Base-by-base conservation (phyloP, 1,139 yeast species). In the Saccharomyces hybrid region DNA sequence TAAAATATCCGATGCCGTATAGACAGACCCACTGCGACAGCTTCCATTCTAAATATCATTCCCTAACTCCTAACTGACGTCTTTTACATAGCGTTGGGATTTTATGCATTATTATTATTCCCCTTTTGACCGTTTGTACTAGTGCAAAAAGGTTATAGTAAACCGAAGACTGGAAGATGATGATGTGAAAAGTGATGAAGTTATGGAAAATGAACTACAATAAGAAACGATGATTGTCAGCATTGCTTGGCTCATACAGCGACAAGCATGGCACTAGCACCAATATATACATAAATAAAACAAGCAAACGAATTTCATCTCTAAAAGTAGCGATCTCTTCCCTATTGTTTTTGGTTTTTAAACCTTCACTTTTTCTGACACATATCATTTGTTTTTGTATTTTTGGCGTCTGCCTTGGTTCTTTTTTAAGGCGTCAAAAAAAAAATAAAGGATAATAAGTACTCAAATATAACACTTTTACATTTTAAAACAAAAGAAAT, bases 11-110 rank as follows among this genome's bases (percentile, higher is more conserved):
- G 28, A 25, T 50, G 29, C 13, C 31, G 2, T 42, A 42, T 27
- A 42, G 46, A 3, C 20, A 44, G 5, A 6, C 25, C 3, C 31
- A 28, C 13, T 44, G 27, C 16, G 54, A 49, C 14, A 49, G 50
- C 3, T 23, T 28, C 11, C 28, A 27, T 16, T 46, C 52, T 11
- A 9, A 38, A 51, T 25, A 26, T 51, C 25, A 27, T 51, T 46
- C 16, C 34, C 5, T 8, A 26, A 4, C 25, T 47, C n/a, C 47
- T 46, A 2, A 14, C 20, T 6, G 47, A 46, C n/a, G 32, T 47
- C n/a, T 51, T 34, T 46, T 51, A 34, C 38, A 38, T 14, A 41
- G 38, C 38, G n/a, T 44, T 48, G 9, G 28, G 48, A 11, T 16
- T 48, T 28, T 31, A 44, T 28, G 31, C 41, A n/a, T 2, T 38